These are phyloP conservation scores for Cercospora berteroae DNA, from an alignment of 2,329 filamentous ascomycete species.

Conservation along the genomic window DNA sequence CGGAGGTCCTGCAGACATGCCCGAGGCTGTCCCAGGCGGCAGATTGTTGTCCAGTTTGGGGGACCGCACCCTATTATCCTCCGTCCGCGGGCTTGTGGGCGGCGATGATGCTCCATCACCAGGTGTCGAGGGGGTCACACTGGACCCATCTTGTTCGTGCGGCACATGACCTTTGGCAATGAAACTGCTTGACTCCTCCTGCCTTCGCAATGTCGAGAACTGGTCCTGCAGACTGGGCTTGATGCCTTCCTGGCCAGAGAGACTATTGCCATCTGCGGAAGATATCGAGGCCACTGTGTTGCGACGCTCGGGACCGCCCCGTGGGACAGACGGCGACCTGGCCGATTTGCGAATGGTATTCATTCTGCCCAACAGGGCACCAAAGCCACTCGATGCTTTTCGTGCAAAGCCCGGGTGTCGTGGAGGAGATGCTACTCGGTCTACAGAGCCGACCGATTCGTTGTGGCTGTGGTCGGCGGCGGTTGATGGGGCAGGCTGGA, in stretches of 20 bases:
- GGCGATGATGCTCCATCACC: constrained; percentile 41
- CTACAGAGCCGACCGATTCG: constrained; percentile 21
- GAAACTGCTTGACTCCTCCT: constrained; percentile 43
- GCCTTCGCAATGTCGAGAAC: constrained; percentile 47
- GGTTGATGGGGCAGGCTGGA: constrained; percentile 52
- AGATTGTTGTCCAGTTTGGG: constrained; percentile 66
- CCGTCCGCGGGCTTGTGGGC: constrained; percentile 22
- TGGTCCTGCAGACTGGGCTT: constrained; percentile 47
- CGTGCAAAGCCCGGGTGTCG: constrained; percentile 48
- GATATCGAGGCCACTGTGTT: constrained; percentile 29
- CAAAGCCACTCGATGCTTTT: constrained; percentile 84
- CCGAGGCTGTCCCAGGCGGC: constrained; percentile 81
- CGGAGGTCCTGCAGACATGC: constrained; percentile 72
- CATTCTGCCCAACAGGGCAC: constrained; percentile 68
- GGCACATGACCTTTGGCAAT: constrained; percentile 20
- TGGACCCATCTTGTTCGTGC: constrained; percentile 20
- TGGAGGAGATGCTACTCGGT: constrained; percentile 35
- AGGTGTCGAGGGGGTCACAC: constrained; percentile 29
- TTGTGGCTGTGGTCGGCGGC: constrained; percentile 32
- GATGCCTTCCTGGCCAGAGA: constrained; percentile 31
- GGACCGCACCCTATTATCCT: constrained; percentile 49
- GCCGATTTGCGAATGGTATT: constrained; percentile 59
- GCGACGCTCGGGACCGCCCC: constrained; percentile 27
- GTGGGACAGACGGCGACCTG: constrained; percentile 46
- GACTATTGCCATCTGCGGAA: constrained; percentile 23